A percentile compares a stretch with the other conserved stretches of the same genome.
phyloP scores from a whole-genome alignment of 257 asterid species.

The Solanum bulbocastanum region DNA sequence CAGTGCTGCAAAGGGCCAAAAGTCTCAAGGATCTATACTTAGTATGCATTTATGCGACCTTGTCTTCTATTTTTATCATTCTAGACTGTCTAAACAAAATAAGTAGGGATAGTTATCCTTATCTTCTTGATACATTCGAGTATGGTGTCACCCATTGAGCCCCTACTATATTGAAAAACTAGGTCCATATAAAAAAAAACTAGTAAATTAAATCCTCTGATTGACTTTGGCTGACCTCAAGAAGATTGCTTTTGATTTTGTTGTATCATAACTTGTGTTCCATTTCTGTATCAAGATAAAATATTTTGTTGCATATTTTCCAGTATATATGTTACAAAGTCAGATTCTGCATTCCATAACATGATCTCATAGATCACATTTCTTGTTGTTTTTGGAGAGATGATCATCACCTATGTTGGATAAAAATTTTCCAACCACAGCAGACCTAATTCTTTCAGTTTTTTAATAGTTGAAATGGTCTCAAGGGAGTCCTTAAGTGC shows the following conservation, averaged over 20 bases:
- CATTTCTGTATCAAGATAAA: slow-evolving; percentile 27
- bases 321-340: slow-evolving; percentile 20
- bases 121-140: neutral
- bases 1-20: neutral
- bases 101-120: neutral
- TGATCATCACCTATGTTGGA: slow-evolving; percentile 48
- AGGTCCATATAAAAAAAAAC: too few species aligned
- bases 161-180: too few species aligned
- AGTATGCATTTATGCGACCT: neutral
- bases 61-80: neutral
- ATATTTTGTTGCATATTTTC: slow-evolving; percentile 3
- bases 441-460: slow-evolving; percentile 65
- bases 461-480: slow-evolving; percentile 78
- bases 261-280: slow-evolving; percentile 22
- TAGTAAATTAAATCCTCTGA: too few species aligned
- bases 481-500: slow-evolving; percentile 80
- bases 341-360: slow-evolving; percentile 45
- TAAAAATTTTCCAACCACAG: slow-evolving; percentile 67
- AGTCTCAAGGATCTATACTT: neutral
- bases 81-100: neutral
- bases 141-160: neutral
- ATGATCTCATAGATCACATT: slow-evolving; percentile 47
- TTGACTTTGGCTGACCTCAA: neutral
- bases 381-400: slow-evolving; percentile 42
- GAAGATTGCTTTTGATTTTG: slow-evolving; percentile 30